Evolutionary conservation across 2,329 filamentous ascomycete genomes (phyloP).

Genomic region (Spiromastix sp.): DNA sequence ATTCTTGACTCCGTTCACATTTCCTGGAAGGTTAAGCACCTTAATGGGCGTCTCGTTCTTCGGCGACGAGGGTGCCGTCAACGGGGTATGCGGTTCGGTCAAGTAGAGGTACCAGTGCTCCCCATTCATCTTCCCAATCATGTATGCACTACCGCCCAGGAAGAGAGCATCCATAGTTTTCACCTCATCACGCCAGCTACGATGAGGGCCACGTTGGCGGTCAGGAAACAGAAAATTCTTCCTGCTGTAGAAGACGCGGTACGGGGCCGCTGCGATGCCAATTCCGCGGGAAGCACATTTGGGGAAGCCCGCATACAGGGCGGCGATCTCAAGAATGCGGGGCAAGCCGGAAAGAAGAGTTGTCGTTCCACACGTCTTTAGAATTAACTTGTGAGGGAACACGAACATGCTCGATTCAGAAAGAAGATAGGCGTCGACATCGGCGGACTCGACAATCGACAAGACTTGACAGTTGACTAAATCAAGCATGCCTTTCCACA

Average conservation of each 20-base stretch:
- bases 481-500: constrained; percentile 95
- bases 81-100: constrained; percentile 67
- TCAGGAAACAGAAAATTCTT: constrained; percentile 98
- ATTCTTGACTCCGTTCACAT: constrained; percentile 12
- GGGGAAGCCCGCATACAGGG: constrained; percentile 78
- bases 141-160: constrained; percentile 86
- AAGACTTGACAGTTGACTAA: constrained; percentile 97
- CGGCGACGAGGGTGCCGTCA: constrained; percentile 78
- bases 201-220: constrained; percentile 85
- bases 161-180: constrained; percentile 87
- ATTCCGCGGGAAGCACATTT: constrained; percentile 63
- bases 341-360: constrained; percentile 83
- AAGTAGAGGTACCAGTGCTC: constrained; percentile 99
- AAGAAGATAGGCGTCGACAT: constrained; percentile 90
- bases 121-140: constrained; percentile 99
- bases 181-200: constrained; percentile 96
- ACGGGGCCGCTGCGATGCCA: constrained; percentile 70
- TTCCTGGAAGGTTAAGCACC: constrained; percentile 43
- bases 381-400: constrained; percentile 97
- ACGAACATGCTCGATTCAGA: constrained; percentile 99
- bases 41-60: constrained; percentile 47
- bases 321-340: constrained; percentile 85
- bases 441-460: constrained; percentile 83
- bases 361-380: constrained; percentile 97
- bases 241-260: constrained; percentile 95